These are phyloP conservation scores for Tolypocladium guangdongense DNA, from an alignment of 2,329 filamentous ascomycete genomes.

Conservation along the genomic window DNA sequence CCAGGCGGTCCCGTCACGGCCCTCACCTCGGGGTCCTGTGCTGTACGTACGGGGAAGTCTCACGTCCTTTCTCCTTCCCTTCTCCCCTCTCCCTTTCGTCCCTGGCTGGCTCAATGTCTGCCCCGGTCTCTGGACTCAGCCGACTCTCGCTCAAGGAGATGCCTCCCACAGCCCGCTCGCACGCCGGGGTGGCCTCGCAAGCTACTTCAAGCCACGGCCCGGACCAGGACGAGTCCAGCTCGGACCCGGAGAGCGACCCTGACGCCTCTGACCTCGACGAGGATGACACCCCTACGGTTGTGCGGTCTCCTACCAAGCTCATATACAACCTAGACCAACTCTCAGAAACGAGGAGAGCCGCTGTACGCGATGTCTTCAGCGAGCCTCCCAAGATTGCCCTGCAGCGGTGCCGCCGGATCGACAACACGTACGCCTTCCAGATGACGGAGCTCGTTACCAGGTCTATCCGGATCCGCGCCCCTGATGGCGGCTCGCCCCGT, in stretches of 20 bases:
- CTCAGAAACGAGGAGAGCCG: slow-evolving; percentile 21
- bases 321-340: slow-evolving; percentile 30
- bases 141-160: slow-evolving; percentile 19
- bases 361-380: slow-evolving; percentile 33
- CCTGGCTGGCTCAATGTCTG: slow-evolving; percentile 11
- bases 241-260: slow-evolving; percentile 15
- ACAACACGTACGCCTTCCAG: slow-evolving; percentile 42
- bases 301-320: slow-evolving; percentile 28
- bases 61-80: neutral
- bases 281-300: slow-evolving; percentile 15
- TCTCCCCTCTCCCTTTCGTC: neutral
- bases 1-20: neutral
- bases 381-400: slow-evolving; percentile 38
- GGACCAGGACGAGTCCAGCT: slow-evolving; percentile 13
- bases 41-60: neutral
- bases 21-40: neutral
- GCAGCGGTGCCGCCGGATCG: slow-evolving; percentile 36
- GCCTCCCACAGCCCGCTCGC: slow-evolving; percentile 13
- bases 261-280: slow-evolving; percentile 23
- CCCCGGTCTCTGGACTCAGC: slow-evolving; percentile 13
- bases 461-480: slow-evolving; percentile 36
- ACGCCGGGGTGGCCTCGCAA: slow-evolving; percentile 5
- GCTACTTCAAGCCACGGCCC: neutral
- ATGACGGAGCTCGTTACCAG: slow-evolving; percentile 43
- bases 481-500: slow-evolving; percentile 24